Evolutionary conservation across 2,329 filamentous ascomycete species (phyloP), one percentile per base, ranked within the genome.

Genomic region (Alternaria brassicae): DNA sequence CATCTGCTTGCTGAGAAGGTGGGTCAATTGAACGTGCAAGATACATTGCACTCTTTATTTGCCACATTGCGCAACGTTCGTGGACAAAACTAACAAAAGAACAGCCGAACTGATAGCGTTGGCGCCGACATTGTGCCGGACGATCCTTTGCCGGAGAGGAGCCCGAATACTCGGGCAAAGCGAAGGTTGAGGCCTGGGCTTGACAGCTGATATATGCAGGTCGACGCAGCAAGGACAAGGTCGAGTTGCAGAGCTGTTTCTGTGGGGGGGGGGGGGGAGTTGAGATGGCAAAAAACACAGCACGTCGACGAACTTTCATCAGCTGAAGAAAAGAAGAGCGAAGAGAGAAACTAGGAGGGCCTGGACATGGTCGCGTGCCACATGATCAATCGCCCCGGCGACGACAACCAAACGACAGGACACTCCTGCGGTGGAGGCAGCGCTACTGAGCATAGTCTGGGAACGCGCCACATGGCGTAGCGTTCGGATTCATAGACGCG

Each of bases 311-410:
- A 15, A n/a, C 17, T 23, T 21, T 28, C 15, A 25, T 7, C 28
- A 23, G 12, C 9, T 48, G 19, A 9, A 1, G n/a, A 23, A 12
- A 23, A 34, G 21, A 25, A n/a, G 21, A 36, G 27, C 6, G 10
- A 34, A 6, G 13, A 36, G 0, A 2, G 1, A 10, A 25, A 21
- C 44, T 48, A 34, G 44, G 44, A 48, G 44, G 44, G 32, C 32
- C 32, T n/a, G 23, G 45, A 25, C 19, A 45, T 27, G 3, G 13
- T 39, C 23, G 42, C 41, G 44, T 48, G 37, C 51, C 34, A 36
- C 50, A 42, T 58, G 17, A 52, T 15, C 21, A 40, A 42, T 52
- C 49, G 25, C 51, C 51, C 44, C 39, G 50, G 50, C 50, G 50
- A 42, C 50, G 27, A 42, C 21, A 3, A 19, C n/a, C 21, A 17